These are phyloP conservation scores for Leccinum rimulosum DNA, from an alignment of 768 basidiomycete genomes.

Conservation along the genomic window DNA sequence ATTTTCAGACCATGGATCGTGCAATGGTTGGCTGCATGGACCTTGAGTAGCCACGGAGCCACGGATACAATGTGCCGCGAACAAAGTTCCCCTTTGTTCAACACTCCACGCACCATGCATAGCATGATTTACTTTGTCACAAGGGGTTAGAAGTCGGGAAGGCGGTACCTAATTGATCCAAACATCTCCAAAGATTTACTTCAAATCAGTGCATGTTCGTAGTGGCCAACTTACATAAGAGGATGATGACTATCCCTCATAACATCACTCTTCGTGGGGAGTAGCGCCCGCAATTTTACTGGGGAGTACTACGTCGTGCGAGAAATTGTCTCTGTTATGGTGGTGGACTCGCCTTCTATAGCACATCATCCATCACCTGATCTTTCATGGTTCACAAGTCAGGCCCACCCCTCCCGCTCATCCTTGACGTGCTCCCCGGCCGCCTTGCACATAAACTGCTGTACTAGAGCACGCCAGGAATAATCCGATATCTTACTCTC, in stretches of 20 bases:
- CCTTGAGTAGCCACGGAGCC: not conserved
- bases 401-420: not conserved
- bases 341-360: too few species aligned
- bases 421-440: not conserved
- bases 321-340: not conserved
- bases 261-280: not conserved
- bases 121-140: too few species aligned
- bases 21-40: constrained; percentile 6
- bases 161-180: too few species aligned
- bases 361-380: not conserved
- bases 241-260: too few species aligned
- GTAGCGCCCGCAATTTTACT: not conserved
- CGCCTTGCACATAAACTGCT: too few species aligned
- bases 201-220: constrained; percentile 2
- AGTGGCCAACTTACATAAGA: not conserved
- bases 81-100: not conserved
- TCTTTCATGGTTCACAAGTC: not conserved
- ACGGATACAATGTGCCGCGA: too few species aligned
- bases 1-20: constrained; percentile 6
- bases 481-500: too few species aligned
- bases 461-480: too few species aligned
- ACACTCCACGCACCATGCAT: not conserved
- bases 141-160: too few species aligned
- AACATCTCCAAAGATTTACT: too few species aligned
- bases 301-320: not conserved